Conservation (phyloP, 2,329 filamentous ascomycete genomes). For the Trichoderma endophyticum region DNA sequence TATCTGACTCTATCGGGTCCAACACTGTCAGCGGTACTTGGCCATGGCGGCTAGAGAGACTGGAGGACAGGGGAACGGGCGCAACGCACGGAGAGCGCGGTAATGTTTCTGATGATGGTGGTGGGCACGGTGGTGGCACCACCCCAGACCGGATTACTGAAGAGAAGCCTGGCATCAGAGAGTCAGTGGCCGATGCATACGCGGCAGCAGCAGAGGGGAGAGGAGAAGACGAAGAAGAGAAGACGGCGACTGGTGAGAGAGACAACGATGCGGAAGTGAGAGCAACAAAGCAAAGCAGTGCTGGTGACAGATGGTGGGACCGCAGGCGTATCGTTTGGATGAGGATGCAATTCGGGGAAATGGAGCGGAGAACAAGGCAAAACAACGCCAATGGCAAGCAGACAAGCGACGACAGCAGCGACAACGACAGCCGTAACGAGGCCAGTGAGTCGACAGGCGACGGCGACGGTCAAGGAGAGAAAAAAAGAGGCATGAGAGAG, state of each 20-base stretch:
- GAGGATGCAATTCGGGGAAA: neutral
- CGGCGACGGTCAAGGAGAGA: neutral
- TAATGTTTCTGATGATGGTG: constrained; percentile 56
- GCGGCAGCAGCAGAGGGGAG: neutral
- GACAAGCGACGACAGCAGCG: neutral
- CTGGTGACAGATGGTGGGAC: neutral
- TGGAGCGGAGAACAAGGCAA: neutral
- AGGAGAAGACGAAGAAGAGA: neutral
- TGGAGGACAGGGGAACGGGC: constrained; percentile 27
- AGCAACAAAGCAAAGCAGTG: neutral
- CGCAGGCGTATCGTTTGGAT: neutral
- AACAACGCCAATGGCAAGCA: neutral
- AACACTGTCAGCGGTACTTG: constrained; percentile 22
- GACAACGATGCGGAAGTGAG: neutral
- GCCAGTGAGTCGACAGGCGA: neutral
- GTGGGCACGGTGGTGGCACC: constrained; percentile 49
- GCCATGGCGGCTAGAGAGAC: neutral
- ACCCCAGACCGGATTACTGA: constrained; percentile 57
- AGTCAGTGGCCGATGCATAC: constrained; percentile 14
- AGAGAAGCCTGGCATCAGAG: constrained; percentile 47
- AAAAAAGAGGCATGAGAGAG: neutral
- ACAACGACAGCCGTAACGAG: neutral
- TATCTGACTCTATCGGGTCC: constrained; percentile 40
- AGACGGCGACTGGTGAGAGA: neutral
- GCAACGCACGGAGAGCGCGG: constrained; percentile 53